Conservation (phyloP, 768 basidiomycete species). For the Suillus paluster region DNA sequence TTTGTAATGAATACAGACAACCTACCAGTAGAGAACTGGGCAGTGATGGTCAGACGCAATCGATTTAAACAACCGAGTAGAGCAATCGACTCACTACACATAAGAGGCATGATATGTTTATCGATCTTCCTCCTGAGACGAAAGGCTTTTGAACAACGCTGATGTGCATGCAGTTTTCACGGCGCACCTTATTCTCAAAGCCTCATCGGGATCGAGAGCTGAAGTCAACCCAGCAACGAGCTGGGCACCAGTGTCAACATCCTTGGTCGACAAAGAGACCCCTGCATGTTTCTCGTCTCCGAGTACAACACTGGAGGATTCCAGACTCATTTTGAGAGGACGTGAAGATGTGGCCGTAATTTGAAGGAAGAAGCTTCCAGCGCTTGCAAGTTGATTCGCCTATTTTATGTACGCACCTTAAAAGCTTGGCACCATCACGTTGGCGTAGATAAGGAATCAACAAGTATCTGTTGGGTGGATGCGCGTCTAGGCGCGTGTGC, state of each 20-base stretch:
- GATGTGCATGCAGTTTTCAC: neutral
- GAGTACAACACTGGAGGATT: neutral
- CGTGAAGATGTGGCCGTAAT: neutral
- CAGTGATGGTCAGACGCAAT: neutral
- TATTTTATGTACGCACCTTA: slow-evolving; percentile 1
- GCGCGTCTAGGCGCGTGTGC: neutral
- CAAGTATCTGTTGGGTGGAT: neutral
- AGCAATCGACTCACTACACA: slow-evolving; percentile 54
- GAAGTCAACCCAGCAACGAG: slow-evolving; percentile 47
- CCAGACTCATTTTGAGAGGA: slow-evolving; percentile 12
- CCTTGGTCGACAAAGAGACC: slow-evolving; percentile 45
- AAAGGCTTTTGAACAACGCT: neutral
- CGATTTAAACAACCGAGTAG: neutral
- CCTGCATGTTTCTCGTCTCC: slow-evolving; percentile 37
- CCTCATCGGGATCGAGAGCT: slow-evolving; percentile 52
- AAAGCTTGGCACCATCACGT: neutral
- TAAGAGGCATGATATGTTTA: slow-evolving; percentile 61
- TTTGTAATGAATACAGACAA: neutral
- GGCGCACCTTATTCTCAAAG: slow-evolving; percentile 49
- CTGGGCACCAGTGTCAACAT: slow-evolving; percentile 63
- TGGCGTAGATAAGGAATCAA: slow-evolving; percentile 1
- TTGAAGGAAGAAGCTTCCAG: neutral
- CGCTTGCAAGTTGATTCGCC: neutral
- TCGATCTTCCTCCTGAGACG: slow-evolving; percentile 57
- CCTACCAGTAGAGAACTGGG: slow-evolving; percentile 55